Conservation (phyloP, 148 eudicot species). For the Chenopodium album region DNA sequence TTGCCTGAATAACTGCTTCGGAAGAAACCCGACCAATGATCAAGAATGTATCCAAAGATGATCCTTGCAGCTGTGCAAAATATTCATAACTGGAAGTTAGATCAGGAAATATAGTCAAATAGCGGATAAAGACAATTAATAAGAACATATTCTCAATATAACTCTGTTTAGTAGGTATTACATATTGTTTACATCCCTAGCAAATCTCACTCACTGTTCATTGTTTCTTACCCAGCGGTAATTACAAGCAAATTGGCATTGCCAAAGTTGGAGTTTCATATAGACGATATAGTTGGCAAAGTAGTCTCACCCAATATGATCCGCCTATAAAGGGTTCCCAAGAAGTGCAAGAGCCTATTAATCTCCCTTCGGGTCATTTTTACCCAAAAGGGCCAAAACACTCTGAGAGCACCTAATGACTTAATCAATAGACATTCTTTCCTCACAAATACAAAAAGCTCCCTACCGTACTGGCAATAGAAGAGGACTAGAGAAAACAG, state of each 20-base stretch:
- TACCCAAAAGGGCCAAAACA: not conserved
- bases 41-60: conserved; percentile 78
- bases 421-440: too few relatives aligned
- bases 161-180: too few relatives aligned
- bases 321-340: not conserved
- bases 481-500: not conserved
- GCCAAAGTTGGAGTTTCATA: not conserved
- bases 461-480: not conserved
- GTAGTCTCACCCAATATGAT: not conserved
- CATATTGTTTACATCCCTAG: not conserved
- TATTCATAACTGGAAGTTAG: not conserved
- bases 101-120: not conserved
- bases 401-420: not conserved
- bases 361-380: not conserved
- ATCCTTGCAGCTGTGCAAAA: conserved; percentile 57
- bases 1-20: conserved; percentile 74
- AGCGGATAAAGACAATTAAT: not conserved
- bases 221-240: not conserved
- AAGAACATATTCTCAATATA: not conserved
- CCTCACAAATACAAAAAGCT: not conserved
- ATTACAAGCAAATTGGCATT: not conserved
- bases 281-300: not conserved
- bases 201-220: too few relatives aligned
- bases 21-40: conserved; percentile 93
- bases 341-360: not conserved